Conservation (phyloP, 1,284 basidiomycete genomes). For the Cutaneotrichosporon mucoides region DNA sequence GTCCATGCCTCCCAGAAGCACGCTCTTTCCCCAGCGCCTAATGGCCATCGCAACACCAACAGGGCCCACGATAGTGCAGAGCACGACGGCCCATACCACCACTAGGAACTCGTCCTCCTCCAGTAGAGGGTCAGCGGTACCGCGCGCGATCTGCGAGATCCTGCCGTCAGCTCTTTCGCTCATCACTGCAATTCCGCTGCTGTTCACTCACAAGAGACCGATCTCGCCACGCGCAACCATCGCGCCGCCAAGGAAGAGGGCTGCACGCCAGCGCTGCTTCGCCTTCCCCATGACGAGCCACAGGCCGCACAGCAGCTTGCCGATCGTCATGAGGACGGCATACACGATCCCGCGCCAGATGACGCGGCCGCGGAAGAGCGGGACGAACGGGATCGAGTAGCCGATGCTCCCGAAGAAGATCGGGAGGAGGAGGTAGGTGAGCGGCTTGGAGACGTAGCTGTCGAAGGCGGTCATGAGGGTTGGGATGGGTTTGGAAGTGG, state of each 20-base stretch:
- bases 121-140: slow-evolving; percentile 36
- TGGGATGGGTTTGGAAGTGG: too few species aligned
- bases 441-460: slow-evolving; percentile 42
- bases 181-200: not conserved
- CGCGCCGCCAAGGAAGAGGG: slow-evolving; percentile 50
- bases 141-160: slow-evolving; percentile 33
- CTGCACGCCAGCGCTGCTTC: slow-evolving; percentile 15
- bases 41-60: slow-evolving; percentile 49
- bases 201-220: slow-evolving; percentile 50
- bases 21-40: slow-evolving; percentile 39
- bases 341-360: slow-evolving; percentile 57
- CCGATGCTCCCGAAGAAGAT: slow-evolving; percentile 60
- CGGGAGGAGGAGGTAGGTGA: slow-evolving; percentile 52
- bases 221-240: slow-evolving; percentile 58
- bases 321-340: slow-evolving; percentile 54
- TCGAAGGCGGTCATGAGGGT: slow-evolving; percentile 37
- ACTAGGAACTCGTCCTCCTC: slow-evolving; percentile 52
- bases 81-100: slow-evolving; percentile 54
- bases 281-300: slow-evolving; percentile 32
- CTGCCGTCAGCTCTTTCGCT: slow-evolving; percentile 10
- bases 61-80: slow-evolving; percentile 55
- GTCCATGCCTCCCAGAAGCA: slow-evolving; percentile 43
- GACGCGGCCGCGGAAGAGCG: slow-evolving; percentile 51
- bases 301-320: slow-evolving; percentile 50
- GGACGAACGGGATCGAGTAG: slow-evolving; percentile 55